Base-by-base conservation (phyloP, 306 rosid species). In the Lupinus albus region DNA sequence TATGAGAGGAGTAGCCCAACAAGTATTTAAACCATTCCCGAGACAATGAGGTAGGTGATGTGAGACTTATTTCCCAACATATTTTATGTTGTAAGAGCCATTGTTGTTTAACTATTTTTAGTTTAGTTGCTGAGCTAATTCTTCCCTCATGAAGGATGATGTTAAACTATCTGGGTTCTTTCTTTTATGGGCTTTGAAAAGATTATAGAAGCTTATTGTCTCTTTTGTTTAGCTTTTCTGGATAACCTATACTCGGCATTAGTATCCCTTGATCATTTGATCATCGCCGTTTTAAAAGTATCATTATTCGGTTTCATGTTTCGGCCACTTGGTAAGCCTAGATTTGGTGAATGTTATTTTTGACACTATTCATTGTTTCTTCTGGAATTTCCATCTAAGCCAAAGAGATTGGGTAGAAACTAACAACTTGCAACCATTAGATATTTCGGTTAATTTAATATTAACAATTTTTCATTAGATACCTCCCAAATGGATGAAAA, bases 111-210 rank as follows among this genome's bases (percentile, higher is more conserved):
- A 45, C 12, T 38, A 38, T 52, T 51, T 65, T 3, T 58, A 28
- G 64, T 58, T 73, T 51, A 57, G 53, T 55, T 61, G 60, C 39
- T 45, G 25, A 46, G 53, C 41, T 47, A 77, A 70, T 14, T 77
- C 57, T 55, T 70, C 38, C 46, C 11, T 11, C 11, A 17, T 12
- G 45, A 57, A 64, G 47, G 67, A 39, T 64, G 63, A 13, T 57
- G 11, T 60, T 28, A 14, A 49, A 21, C n/a, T 10, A 8, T 74
- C 3, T 39, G 57, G 4, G 25, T 66, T 66, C 48, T 71, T 36
- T 71, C 47, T 39, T 45, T 50, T 6, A 4, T 4, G 65, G 60
- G 59, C 39, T 47, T 71, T 46, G 57, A 10, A 13, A 61, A 67
- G 48, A 17, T 48, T 25, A 25, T 60, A 21, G 67, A 44, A 56